Evolutionary conservation across 2,329 filamentous ascomycete genomes (phyloP).

Genomic region (Alternaria sp.): DNA sequence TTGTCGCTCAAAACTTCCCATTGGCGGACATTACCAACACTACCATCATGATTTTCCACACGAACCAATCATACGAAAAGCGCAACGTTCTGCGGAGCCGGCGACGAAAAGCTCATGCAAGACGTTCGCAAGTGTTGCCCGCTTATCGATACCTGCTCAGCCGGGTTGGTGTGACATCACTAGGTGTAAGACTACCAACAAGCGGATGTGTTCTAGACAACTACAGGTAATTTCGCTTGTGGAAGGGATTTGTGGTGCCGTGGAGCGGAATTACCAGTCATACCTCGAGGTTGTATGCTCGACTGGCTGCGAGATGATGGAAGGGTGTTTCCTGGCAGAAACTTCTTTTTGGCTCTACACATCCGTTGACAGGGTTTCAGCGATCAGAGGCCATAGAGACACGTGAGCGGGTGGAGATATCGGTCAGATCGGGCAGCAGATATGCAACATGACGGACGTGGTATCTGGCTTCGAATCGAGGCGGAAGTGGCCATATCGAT

Average conservation of each 20-base stretch:
- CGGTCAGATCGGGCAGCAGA: constrained; percentile 2
- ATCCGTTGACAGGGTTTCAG: background rate
- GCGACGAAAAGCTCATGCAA: constrained; percentile 2
- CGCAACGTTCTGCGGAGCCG: constrained; percentile 2
- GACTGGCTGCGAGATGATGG: background rate
- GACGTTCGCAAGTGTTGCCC: background rate
- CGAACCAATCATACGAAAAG: constrained; percentile 11
- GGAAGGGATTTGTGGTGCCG: background rate
- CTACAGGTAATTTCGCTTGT: constrained; percentile 12
- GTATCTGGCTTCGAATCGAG: background rate
- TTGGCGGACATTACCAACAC: constrained; percentile 9
- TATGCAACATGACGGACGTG: background rate
- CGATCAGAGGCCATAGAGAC: background rate
- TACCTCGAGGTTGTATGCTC: background rate
- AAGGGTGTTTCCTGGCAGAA: background rate
- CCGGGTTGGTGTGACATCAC: constrained; percentile 9
- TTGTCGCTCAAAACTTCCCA: background rate
- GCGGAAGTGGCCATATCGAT: background rate
- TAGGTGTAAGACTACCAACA: background rate
- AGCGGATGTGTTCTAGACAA: constrained; percentile 8
- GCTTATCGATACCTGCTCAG: constrained; percentile 19
- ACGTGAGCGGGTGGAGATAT: background rate
- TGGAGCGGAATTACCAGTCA: background rate
- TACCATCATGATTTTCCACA: background rate
- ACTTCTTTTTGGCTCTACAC: background rate